phyloP scores from a whole-genome alignment of 345 rosid species.

The Lumnitzera littorea region DNA sequence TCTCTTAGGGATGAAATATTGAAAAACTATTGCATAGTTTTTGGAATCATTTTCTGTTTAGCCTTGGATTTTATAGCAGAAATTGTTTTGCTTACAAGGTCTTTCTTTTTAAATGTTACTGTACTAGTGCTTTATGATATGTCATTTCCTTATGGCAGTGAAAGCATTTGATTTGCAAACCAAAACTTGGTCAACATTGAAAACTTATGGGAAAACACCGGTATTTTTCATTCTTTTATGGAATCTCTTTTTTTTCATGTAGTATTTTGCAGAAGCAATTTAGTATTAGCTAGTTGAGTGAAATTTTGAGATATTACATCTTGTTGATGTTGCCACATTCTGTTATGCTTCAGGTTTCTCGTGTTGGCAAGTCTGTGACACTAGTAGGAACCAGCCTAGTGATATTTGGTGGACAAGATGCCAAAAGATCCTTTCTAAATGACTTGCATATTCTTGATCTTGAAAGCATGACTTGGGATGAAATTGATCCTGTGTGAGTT shows the following conservation, averaged over 20 bases:
- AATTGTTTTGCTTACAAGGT: too few relatives aligned
- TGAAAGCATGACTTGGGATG: slow-evolving; percentile 99
- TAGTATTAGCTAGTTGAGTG: too few relatives aligned
- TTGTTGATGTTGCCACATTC: slow-evolving; percentile 2
- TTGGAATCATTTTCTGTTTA: too few relatives aligned
- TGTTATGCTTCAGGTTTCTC: slow-evolving; percentile 61
- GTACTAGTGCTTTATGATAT: background rate
- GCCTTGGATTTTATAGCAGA: too few relatives aligned
- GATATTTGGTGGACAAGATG: slow-evolving; percentile 98
- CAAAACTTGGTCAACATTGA: slow-evolving; percentile 72
- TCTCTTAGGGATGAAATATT: too few relatives aligned
- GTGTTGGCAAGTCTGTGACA: slow-evolving; percentile 95
- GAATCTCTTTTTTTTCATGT: slow-evolving; percentile 5
- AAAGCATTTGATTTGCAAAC: slow-evolving; percentile 75
- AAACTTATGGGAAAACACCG: slow-evolving; percentile 96
- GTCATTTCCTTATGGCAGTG: slow-evolving; percentile 39
- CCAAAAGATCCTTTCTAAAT: slow-evolving; percentile 78
- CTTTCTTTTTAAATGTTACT: slow-evolving; percentile 9
- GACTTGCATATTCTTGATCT: slow-evolving; percentile 96
- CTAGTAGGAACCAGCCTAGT: slow-evolving; percentile 78
- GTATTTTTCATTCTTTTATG: slow-evolving; percentile 33
- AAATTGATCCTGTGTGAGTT: slow-evolving; percentile 86
- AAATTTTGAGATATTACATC: background rate
- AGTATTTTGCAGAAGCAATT: background rate
- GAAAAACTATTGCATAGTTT: too few relatives aligned